Conservation (phyloP, 2,329 filamentous ascomycete genomes). For the Colletotrichum cordylinicola region DNA sequence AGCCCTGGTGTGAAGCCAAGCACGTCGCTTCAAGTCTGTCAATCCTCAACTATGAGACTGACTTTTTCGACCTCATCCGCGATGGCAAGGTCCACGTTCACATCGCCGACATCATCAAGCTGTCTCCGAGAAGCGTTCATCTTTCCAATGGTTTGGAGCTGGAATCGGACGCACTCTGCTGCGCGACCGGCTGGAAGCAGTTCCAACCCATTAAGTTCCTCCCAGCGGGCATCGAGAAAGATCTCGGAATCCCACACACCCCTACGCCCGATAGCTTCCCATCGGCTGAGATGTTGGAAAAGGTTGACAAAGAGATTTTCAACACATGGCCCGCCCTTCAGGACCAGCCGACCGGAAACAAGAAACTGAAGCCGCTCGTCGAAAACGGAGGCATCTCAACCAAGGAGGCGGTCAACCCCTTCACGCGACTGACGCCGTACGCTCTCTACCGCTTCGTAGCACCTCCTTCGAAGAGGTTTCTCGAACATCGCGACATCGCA, state of each 20-base stretch:
- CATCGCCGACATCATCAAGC: slow-evolving; percentile 53
- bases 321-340: slow-evolving; percentile 9
- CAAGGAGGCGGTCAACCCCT: slow-evolving; percentile 16
- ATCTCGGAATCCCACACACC: slow-evolving; percentile 55
- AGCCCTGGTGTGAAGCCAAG: slow-evolving; percentile 55
- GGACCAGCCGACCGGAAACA: slow-evolving; percentile 14
- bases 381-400: slow-evolving; percentile 13
- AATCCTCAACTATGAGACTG: slow-evolving; percentile 65
- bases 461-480: slow-evolving; percentile 24
- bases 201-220: slow-evolving; percentile 58
- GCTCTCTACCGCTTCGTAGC: slow-evolving; percentile 34
- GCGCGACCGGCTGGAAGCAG: slow-evolving; percentile 65
- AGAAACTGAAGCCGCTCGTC: slow-evolving; percentile 12
- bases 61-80: slow-evolving; percentile 62
- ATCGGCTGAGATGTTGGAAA: neutral
- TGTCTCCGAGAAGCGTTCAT: slow-evolving; percentile 52
- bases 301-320: slow-evolving; percentile 15
- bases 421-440: slow-evolving; percentile 22
- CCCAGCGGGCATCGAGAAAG: slow-evolving; percentile 47
- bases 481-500: slow-evolving; percentile 29
- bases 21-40: slow-evolving; percentile 61
- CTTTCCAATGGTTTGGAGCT: slow-evolving; percentile 55
- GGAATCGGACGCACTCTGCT: slow-evolving; percentile 57
- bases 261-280: slow-evolving; percentile 15
- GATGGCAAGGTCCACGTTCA: slow-evolving; percentile 58